Evolutionary conservation across 2,329 filamentous ascomycete genomes (phyloP), one percentile per base, ranked within the genome.

Genomic region (Pseudogymnoascus sp.): DNA sequence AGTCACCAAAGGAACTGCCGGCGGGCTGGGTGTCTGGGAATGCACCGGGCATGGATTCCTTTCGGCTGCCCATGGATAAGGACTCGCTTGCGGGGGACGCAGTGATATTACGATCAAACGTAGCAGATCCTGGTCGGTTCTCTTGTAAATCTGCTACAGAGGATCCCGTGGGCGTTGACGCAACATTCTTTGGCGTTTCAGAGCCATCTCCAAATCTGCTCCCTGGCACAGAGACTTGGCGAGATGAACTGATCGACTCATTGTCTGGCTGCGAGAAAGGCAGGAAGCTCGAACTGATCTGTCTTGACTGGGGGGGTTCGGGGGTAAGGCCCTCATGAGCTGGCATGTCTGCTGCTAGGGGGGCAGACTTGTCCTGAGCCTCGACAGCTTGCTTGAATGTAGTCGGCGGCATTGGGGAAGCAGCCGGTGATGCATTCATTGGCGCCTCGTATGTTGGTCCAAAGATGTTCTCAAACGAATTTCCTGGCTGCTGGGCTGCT

Each of bases 401-500:
- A 11, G 84, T 85, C 31, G 75, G 75, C 8, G 83, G 80, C 59
- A 61, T 61, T 4, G 14, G 59, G 79, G 78, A 54, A 74, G 74
- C 71, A 31, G 71, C 71, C 60, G 68, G 63, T 62, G 72, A 74
- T 7, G 76, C 77, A 63, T 77, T 72, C 66, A 76, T 76, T 11
- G 77, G 73, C 39, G 76, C 69, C 14, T 77, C 77, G 69, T 86
- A 86, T 1, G 87, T 81, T 57, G 87, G 86, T 1, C 91, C 91
- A 75, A 96, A 96, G 51, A 96, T 86, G 71, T 89, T 92, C 72
- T 96, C 91, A 74, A 96, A 96, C 3, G 87, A 86, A 75, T 83
- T 86, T 67, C 90, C 87, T 60, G 81, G 79, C 64, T 80, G 77
- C 39, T 70, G 69, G 68, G 54, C 65, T 14, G 34, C 10, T 34